Evolutionary conservation across 352 stramenopile genomes (phyloP), one percentile per base, ranked within the genome.

Genomic region (Pythium insidiosum): DNA sequence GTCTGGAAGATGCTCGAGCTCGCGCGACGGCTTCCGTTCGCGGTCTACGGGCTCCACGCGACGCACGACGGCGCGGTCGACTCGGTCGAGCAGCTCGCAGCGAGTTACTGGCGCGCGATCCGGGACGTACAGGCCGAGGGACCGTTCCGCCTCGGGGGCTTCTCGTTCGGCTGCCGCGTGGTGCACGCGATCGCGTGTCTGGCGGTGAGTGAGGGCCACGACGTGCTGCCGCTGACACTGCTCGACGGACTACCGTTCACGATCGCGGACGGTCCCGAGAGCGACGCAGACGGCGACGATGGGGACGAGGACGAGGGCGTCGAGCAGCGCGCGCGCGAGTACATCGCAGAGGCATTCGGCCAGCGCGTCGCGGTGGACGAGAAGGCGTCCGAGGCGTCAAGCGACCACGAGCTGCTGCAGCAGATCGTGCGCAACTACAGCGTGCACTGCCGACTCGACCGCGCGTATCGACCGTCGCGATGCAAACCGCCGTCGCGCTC

Each of bases 121-220:
- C 57, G 39, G 18, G 30, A 45, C 4, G 44, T 62, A 16, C 70
- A 82, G 40, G 23, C 25, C 3, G 4, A 29, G 6, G 66, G 70
- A 15, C 67, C 64, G 29, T 79, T 71, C 34, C 48, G 48, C 23
- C 50, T 86, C 7, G 70, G 67, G 5, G 73, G 70, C 6, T 86
- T 73, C 38, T 86, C 73, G 1, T 86, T 84, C 54, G 73, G 73
- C 4, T 77, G 70, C 36, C 70, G 73, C 9, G 58, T 86, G 10
- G 70, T 70, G 5, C 47, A 74, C 22, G 63, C 63, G 22, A 53
- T 80, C 12, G 66, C 61, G 7, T 36, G 58, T 3, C 40, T 77
- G 15, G 66, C 54, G 0, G 20, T 36, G 7, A 20, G 19, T 1
- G 56, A 71, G 7, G 66, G 69, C 0, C 53, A 63, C 12, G 11